phyloP scores from a whole-genome alignment of 306 rosid genomes.

The Psophocarpus tetragonolobus region DNA sequence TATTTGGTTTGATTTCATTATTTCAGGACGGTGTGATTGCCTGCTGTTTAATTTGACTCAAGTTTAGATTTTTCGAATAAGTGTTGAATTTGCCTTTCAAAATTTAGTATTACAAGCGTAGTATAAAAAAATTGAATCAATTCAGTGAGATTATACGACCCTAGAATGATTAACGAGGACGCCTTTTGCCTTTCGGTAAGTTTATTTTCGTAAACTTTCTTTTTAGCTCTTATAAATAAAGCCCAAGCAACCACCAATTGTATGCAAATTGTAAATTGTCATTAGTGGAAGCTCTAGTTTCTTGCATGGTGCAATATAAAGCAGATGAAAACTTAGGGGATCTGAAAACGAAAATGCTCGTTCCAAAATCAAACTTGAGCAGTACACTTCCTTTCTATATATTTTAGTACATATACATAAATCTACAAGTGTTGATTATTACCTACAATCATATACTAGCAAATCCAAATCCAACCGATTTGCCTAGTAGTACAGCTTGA shows the following conservation, averaged over 20 bases:
- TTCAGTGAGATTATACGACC: not conserved
- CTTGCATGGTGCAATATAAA: not conserved
- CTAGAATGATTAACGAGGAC: not conserved
- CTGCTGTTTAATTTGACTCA: not conserved
- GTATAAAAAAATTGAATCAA: not conserved
- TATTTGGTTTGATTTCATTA: not conserved
- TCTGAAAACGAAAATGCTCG: not conserved
- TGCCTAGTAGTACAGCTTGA: constrained; percentile 4
- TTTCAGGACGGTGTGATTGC: not conserved
- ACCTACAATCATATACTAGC: not conserved
- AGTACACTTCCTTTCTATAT: not conserved
- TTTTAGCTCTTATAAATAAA: not conserved
- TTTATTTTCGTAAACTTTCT: not conserved
- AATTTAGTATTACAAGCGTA: not conserved
- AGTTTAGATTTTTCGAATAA: not conserved
- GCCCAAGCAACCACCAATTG: not conserved
- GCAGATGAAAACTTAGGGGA: not conserved
- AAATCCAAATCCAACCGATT: constrained; percentile 6
- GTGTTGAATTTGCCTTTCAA: not conserved
- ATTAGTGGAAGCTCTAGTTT: not conserved
- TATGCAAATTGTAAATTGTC: not conserved
- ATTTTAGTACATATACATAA: constrained; percentile 12
- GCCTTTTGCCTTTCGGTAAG: not conserved
- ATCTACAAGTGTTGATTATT: constrained; percentile 37
- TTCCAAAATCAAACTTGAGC: not conserved